Conservation (phyloP, 2,329 filamentous ascomycete genomes). For the Herpotrichia juniperi region DNA sequence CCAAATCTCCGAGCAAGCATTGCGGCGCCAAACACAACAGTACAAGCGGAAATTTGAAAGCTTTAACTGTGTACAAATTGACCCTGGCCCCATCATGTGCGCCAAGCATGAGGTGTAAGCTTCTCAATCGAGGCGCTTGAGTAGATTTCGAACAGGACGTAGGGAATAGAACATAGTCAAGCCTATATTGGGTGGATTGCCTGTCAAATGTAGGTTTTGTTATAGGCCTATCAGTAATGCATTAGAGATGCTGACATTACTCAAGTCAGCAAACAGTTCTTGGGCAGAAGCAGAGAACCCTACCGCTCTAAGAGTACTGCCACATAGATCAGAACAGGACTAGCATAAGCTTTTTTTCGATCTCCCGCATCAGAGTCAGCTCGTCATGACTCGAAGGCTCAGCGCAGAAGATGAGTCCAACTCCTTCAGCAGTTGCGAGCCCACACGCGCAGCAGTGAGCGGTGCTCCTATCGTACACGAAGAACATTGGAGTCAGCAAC, state of each 20-base stretch:
- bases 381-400: slow-evolving; percentile 3
- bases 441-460: not conserved
- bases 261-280: not conserved
- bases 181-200: slow-evolving; percentile 11
- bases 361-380: slow-evolving; percentile 1
- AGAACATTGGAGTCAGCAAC: not conserved
- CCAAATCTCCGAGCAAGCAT: slow-evolving; percentile 52
- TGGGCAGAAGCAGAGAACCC: not conserved
- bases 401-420: not conserved
- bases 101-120: slow-evolving; percentile 59
- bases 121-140: slow-evolving; percentile 69
- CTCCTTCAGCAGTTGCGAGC: no score
- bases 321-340: slow-evolving; percentile 38
- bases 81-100: not conserved
- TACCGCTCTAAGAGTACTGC: slow-evolving; percentile 16
- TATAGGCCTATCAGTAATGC: slow-evolving; percentile 10
- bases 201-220: slow-evolving; percentile 13
- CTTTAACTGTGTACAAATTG: not conserved
- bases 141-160: slow-evolving; percentile 61
- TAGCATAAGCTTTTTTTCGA: slow-evolving; percentile 2
- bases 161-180: slow-evolving; percentile 15
- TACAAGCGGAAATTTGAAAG: slow-evolving; percentile 7
- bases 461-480: not conserved
- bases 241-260: slow-evolving; percentile 18
- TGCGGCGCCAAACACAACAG: slow-evolving; percentile 65